Conservation (phyloP, 78 protist genomes). For the Corallochytrium limacisporum region DNA sequence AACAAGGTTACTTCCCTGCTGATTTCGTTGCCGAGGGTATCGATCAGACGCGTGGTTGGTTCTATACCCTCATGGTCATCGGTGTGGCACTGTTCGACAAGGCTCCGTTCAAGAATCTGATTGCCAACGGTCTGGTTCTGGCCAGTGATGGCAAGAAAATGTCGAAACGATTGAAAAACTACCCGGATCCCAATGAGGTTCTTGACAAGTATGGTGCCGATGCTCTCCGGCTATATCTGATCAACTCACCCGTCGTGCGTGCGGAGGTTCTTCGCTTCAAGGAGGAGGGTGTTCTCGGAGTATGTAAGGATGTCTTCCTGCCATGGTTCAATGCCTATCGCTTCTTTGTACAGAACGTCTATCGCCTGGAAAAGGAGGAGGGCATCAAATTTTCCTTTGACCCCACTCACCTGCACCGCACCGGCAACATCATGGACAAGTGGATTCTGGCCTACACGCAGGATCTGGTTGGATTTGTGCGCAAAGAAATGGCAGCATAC, state of each 20-base stretch:
- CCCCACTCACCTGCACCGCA: not conserved
- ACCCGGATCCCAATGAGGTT: conserved; percentile 83
- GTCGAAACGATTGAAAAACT: conserved; percentile 94
- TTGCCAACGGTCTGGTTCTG: conserved; percentile 97
- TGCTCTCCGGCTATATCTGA: conserved; percentile 89
- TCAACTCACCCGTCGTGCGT: conserved; percentile 94
- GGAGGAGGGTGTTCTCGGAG: conserved; percentile 36
- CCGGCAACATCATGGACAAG: conserved; percentile 83
- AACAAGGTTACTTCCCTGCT: conserved; percentile 89
- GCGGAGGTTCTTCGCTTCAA: conserved; percentile 88
- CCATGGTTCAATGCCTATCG: conserved; percentile 93
- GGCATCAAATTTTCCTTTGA: conserved; percentile 25
- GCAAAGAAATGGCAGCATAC: conserved; percentile 86
- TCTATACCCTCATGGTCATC: conserved; percentile 98
- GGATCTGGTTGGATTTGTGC: conserved; percentile 56
- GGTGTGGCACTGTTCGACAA: conserved; percentile 89
- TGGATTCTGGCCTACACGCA: conserved; percentile 80
- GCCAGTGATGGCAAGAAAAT: conserved; percentile 93
- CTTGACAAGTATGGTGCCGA: conserved; percentile 91
- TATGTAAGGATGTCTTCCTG: conserved; percentile 79
- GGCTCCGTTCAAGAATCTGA: conserved; percentile 82
- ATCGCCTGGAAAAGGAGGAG: not conserved
- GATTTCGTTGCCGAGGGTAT: conserved; percentile 99
- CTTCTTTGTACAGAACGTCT: conserved; percentile 70
- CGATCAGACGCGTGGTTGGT: conserved; percentile 75